Evolutionary conservation across 768 basidiomycete species (phyloP).

Genomic region (Amylocystis lapponica): DNA sequence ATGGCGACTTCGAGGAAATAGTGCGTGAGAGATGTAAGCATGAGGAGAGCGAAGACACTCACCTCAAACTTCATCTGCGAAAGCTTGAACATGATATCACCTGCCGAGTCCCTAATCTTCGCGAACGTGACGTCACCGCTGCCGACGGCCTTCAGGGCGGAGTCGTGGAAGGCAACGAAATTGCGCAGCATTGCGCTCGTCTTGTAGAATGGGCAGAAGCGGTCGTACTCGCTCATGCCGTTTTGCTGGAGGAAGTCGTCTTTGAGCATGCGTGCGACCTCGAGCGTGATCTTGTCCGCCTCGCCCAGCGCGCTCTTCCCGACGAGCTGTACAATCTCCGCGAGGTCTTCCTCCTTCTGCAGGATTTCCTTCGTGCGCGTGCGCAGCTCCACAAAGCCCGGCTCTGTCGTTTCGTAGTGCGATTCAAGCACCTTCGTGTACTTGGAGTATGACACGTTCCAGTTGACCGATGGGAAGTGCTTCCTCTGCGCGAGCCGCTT

Average conservation of each 20-base stretch:
- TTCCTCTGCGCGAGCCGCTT: slow-evolving; percentile 99
- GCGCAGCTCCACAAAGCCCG: slow-evolving; percentile 93
- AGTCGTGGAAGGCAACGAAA: slow-evolving; percentile 90
- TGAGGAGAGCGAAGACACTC: slow-evolving; percentile 16
- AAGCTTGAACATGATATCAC: slow-evolving; percentile 93
- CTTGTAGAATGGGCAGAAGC: slow-evolving; percentile 99
- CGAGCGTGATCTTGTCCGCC: slow-evolving; percentile 95
- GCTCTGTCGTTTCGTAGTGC: slow-evolving; percentile 85
- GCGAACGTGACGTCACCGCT: slow-evolving; percentile 80
- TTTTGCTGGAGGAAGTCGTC: slow-evolving; percentile 98
- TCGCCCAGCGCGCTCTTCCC: slow-evolving; percentile 98
- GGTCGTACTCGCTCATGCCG: slow-evolving; percentile 96
- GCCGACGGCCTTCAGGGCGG: slow-evolving; percentile 80
- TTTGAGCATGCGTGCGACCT: slow-evolving; percentile 95
- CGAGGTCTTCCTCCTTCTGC: slow-evolving; percentile 97
- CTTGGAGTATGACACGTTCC: slow-evolving; percentile 99
- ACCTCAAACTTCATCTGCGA: slow-evolving; percentile 99
- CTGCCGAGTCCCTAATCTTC: slow-evolving; percentile 79
- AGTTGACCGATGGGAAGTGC: slow-evolving; percentile 99
- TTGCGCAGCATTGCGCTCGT: slow-evolving; percentile 93
- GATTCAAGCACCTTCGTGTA: slow-evolving; percentile 92
- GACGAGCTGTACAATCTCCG: slow-evolving; percentile 99
- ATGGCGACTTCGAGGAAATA: slow-evolving; percentile 60
- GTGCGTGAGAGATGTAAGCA: slow-evolving; percentile 4
- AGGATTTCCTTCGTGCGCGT: slow-evolving; percentile 93